Conservation (phyloP, 164 flowering plant genomes). For the Vitis amurensis region DNA sequence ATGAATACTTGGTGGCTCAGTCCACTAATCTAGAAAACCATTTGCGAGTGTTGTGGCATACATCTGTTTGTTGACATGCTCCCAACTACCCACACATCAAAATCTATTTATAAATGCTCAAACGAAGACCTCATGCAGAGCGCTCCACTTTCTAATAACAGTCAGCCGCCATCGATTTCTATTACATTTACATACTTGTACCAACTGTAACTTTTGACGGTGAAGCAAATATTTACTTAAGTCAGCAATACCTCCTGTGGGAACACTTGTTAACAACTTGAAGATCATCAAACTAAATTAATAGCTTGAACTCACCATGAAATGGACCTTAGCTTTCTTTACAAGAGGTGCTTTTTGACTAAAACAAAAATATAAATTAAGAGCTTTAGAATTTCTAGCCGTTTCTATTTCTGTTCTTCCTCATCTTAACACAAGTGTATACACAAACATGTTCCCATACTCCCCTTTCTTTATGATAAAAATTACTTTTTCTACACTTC, state of each 20-base stretch:
- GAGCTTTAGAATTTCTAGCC: neutral
- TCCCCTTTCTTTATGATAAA: neutral
- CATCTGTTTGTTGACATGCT: constrained; percentile 2
- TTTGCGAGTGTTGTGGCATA: neutral
- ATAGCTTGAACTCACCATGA: neutral
- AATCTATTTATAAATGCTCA: neutral
- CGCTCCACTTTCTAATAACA: constrained; percentile 13
- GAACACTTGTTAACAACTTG: constrained; percentile 11
- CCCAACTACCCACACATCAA: neutral
- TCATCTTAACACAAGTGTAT: neutral
- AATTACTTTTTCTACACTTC: neutral
- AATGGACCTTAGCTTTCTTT: neutral
- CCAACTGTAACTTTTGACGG: neutral
- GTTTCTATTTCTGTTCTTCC: neutral
- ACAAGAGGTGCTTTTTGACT: neutral
- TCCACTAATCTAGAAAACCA: neutral
- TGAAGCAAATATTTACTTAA: neutral
- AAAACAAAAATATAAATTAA: neutral
- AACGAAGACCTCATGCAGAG: constrained; percentile 3
- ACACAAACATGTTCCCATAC: neutral
- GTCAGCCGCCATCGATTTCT: constrained; percentile 2
- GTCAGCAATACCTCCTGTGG: neutral
- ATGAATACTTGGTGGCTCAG: too few relatives aligned
- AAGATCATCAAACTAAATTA: constrained; percentile 8
- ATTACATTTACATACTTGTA: neutral